Base-by-base conservation (phyloP, 257 asterid genomes). In the Primulina eburnea region DNA sequence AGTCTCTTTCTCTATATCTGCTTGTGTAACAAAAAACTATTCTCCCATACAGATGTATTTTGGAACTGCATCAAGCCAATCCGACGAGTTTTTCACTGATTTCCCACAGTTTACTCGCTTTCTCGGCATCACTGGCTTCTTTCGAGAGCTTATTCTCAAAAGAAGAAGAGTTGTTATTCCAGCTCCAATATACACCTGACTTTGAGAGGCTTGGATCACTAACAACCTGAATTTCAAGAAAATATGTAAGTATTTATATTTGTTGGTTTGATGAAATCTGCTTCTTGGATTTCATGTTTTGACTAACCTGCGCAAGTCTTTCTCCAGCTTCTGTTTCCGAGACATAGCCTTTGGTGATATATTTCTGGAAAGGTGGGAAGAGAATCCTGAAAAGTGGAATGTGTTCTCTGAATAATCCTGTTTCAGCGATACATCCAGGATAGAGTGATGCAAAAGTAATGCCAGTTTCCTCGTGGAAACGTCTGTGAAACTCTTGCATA, bases 141-240 rank as follows among this genome's bases (percentile, higher is more conserved):
- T 88, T 76, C 0, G 97, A 90, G 18, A 92, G 85, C 78, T 81
- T 88, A 78, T 92, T 92, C 84, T 88, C 90, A 35, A 92, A 92
- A 2, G 97, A 90, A 17, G 98, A 79, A 2, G 97, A 92, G 71
- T 79, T 75, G 8, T 68, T 83, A 74, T 92, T 90, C 97, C 98
- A 92, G 84, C 98, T 92, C 98, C 98, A 92, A 79, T 92, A 92
- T 2, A 92, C 98, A 0, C 98, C 98, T 4, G 98, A 92, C 60
- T 92, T 92, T 4, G 95, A 71, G 34, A 92, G 82, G 79, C 93
- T 88, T 26, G 97, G 92, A 77, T 92, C 97, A 68, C 92, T 79
- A 59, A 90, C 88, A 5, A 88, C 97, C 96, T 89, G 85, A 30
- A 75, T 37, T 70, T 24, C 12, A 34, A 38, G 53, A n/a, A 6